phyloP scores from a whole-genome alignment of 805 yeast species.

The Candida succiphila region DNA sequence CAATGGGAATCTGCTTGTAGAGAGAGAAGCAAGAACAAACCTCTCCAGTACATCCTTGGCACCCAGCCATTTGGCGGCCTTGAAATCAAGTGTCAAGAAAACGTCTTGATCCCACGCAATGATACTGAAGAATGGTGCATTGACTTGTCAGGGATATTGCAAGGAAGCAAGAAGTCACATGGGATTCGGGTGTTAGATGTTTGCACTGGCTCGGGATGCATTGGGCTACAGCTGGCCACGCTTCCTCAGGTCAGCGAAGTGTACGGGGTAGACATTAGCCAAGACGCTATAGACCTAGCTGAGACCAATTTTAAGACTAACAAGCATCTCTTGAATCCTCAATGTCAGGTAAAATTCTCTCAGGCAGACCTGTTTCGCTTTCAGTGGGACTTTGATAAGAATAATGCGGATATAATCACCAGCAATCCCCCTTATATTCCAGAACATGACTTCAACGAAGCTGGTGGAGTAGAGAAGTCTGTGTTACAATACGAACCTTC shows the following conservation, averaged over 20 bases:
- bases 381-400: slow-evolving; percentile 1
- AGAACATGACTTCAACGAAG: slow-evolving; percentile 24
- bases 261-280: slow-evolving; percentile 48
- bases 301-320: slow-evolving; percentile 24
- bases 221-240: slow-evolving; percentile 44
- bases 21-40: slow-evolving; percentile 43
- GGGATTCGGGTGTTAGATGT: slow-evolving; percentile 43
- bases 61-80: slow-evolving; percentile 79
- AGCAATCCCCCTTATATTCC: slow-evolving; percentile 94
- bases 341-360: slow-evolving; percentile 6
- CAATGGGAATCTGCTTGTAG: slow-evolving; percentile 44
- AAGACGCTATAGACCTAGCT: slow-evolving; percentile 42
- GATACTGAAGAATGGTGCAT: slow-evolving; percentile 91
- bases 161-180: not conserved
- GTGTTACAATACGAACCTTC: slow-evolving; percentile 69
- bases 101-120: slow-evolving; percentile 84
- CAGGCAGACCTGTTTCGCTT: slow-evolving; percentile 13
- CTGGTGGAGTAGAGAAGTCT: slow-evolving; percentile 44
- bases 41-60: slow-evolving; percentile 80
- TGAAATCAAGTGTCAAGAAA: slow-evolving; percentile 45
- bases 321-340: not conserved
- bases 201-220: slow-evolving; percentile 88
- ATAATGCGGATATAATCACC: slow-evolving; percentile 40
- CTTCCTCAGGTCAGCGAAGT: slow-evolving; percentile 10
- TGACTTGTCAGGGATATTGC: slow-evolving; percentile 23